Evolutionary conservation across 228 moss, liverwort and hornwort species (phyloP), one percentile per base, ranked within the genome.

Genomic region (Sphagnum fallax): DNA sequence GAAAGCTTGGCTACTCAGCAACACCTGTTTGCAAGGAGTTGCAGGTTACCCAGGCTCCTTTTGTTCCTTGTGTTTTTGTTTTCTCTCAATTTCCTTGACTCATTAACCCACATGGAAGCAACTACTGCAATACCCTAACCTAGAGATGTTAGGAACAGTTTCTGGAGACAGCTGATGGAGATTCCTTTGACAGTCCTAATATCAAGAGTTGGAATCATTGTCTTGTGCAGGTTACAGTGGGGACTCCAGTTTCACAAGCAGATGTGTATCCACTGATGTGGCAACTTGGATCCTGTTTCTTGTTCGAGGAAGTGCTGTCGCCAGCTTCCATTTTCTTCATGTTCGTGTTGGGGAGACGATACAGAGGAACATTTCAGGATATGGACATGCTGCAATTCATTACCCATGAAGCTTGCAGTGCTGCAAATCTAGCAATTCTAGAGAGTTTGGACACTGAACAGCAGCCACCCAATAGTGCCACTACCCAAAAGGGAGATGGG

Each of bases 371-470:
- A 59, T 98, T 94, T 70, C 98, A 92, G 77, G 98, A 98, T 73
- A 85, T 88, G 65, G 92, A 90, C 69, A 70, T 98, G 60, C 73
- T 89, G 50, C 90, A 94, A 64, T 92, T 94, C 72, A 83, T 94
- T 55, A 91, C 98, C 67, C 74, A 86, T 70, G 98, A 98, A 83
- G 93, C 93, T 85, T 94, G 98, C 82, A 94, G 94, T 71, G 92
- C 87, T 71, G 92, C 89, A 66, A 98, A 94, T 79, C 79, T 98
- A 60, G 85, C 94, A 63, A 82, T 90, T 60, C 74, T 94, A 74
- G 94, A 98, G 73, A 80, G 88, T 60, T 87, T 98, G 74, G 90
- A 94, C 74, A 86, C 82, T 59, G 98, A 98, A 69, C 76, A 88
- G 69, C 84, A 83, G 62, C 68, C 83, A 14, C 32, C 32, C 32